Percentiles rank a stretch among this genome's conserved stretches.
Conservation (phyloP, 169 alveolate species). For the Theileria sp. region DNA sequence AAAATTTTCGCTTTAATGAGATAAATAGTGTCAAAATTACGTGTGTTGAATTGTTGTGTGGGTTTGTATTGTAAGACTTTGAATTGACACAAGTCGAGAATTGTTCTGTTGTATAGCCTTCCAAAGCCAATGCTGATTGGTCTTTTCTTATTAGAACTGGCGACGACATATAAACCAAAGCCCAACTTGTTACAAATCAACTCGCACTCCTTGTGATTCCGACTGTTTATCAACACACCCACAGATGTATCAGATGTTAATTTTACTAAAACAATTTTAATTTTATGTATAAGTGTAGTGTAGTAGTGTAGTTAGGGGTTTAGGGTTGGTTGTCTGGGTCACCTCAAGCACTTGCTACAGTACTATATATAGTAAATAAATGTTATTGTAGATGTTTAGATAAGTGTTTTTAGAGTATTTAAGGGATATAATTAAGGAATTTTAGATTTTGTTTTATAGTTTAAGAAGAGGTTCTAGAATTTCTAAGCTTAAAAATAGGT, state of each 20-base stretch:
- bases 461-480: too few relatives aligned
- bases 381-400: too few relatives aligned
- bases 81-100: conserved; percentile 49
- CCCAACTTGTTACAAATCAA: conserved; percentile 33
- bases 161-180: conserved; percentile 58
- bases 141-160: conserved; percentile 57
- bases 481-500: too few relatives aligned
- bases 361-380: too few relatives aligned
- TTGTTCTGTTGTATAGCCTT: conserved; percentile 39
- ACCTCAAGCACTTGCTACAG: too few relatives aligned
- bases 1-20: too few relatives aligned
- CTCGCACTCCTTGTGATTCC: conserved; percentile 46
- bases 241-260: conserved; percentile 5
- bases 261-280: not conserved
- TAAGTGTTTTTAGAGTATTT: not conserved
- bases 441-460: too few relatives aligned
- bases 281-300: not conserved
- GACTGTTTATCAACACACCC: conserved; percentile 23
- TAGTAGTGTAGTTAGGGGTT: not conserved
- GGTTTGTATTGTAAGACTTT: conserved; percentile 30
- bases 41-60: conserved; percentile 16
- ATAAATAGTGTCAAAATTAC: too few relatives aligned
- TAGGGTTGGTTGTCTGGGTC: too few relatives aligned
- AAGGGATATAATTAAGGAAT: not conserved
- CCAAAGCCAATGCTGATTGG: conserved; percentile 63